Base-by-base conservation (phyloP, 345 rosid species). In the Boechera divaricarpa region DNA sequence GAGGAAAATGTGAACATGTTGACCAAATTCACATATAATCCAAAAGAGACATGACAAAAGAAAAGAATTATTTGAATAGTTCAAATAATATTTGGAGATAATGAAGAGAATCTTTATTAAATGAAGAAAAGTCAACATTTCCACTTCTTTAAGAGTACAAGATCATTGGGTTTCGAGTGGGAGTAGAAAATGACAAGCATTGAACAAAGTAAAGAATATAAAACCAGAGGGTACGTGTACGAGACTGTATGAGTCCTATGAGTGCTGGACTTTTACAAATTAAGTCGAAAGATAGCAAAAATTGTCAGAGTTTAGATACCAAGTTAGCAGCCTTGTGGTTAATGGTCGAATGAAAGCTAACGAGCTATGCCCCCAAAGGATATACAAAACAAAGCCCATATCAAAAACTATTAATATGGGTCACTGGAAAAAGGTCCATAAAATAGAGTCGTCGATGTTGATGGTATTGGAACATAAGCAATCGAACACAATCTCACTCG, bases 1-100 rank as follows among this genome's bases (percentile, higher is more conserved):
- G 54, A 52, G 35, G 28, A 41, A 53, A 63, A 63, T 73, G 77
- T 73, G 70, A 73, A 63, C 77, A 41, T 32, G 55, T 63, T 73
- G 63, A 73, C 77, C 10, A 51, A 12, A 51, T 51, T 16, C 32
- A 26, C 59, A 51, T 26, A 49, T 47, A 60, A 6, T 26, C 52
- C 61, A 60, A 24, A 45, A 32, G 24, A 35, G 51, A 10, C 47
- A 42, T 33, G 47, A 31, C 15, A 57, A 57, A n/a, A 42, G 5
- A 69, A 55, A 70, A 32, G 0, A 15, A 8, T 24, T 60, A 48
- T 5, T 36, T 48, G 38, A 36, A 60, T 35, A 42, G 32, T 31
- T 16, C 65, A 29, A 18, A 41, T 15, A 42, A 8, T 28, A 39
- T 9, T 47, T 47, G 36, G 58, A 45, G 57, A 59, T 48, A 49